These are phyloP conservation scores for Crassisporium funariophilum DNA, from an alignment of 768 basidiomycete species.

Conservation along the genomic window DNA sequence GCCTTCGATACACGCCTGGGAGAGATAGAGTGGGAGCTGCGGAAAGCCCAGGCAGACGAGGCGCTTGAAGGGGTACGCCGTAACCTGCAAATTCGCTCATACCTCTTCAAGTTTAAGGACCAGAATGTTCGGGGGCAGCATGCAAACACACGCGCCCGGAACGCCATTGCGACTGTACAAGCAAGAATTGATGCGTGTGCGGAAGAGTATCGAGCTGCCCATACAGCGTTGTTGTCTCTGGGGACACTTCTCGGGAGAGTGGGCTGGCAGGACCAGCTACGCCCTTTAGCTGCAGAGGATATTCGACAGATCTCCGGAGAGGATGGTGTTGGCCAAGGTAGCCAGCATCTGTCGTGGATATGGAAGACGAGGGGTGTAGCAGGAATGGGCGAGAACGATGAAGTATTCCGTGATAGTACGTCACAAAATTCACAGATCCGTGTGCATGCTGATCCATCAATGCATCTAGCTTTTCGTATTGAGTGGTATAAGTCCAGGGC, in stretches of 20 bases:
- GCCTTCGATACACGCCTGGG: background rate
- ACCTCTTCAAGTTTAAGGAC: constrained; percentile 23
- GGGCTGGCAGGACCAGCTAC: constrained; percentile 19
- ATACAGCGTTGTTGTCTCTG: constrained; percentile 13
- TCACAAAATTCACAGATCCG: too few species aligned
- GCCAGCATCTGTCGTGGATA: constrained; percentile 13
- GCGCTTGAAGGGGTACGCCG: constrained; percentile 19
- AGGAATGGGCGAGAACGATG: constrained; percentile 6
- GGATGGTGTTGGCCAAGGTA: background rate
- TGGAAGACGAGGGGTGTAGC: constrained; percentile 11
- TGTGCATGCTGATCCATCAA: background rate
- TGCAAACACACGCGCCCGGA: constrained; percentile 24
- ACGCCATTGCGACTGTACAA: constrained; percentile 17
- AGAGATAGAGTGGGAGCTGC: constrained; percentile 22
- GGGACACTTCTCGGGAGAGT: background rate
- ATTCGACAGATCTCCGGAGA: constrained; percentile 20
- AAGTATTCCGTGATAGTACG: constrained; percentile 12
- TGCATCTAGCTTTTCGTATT: constrained; percentile 4
- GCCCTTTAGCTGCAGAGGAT: constrained; percentile 14
- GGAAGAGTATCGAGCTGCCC: constrained; percentile 19
- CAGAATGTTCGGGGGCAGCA: constrained; percentile 20
- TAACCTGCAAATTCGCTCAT: constrained; percentile 23
- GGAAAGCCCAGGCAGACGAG: constrained; percentile 27
- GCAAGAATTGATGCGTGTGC: constrained; percentile 15
- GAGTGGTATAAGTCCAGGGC: constrained; percentile 25